Evolutionary conservation across 2,329 filamentous ascomycete species (phyloP), one percentile per base, ranked within the genome.

Genomic region (Scedosporium apiospermum): DNA sequence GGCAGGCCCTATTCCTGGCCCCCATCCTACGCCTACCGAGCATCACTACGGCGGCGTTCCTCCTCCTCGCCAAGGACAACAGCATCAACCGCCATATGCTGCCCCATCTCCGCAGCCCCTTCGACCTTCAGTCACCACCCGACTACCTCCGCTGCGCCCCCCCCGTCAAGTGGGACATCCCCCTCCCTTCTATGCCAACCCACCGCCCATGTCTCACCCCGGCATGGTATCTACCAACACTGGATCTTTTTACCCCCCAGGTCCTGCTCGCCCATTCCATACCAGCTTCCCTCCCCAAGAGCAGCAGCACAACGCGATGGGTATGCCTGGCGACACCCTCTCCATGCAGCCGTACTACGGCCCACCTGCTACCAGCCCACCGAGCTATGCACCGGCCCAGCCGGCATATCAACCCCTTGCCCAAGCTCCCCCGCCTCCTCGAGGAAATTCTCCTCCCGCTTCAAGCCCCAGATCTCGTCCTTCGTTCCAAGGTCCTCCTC

Each of bases 101-200:
- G 4, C 64, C n/a, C n/a, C 58, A 49, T 55, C 62, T 62, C 21
- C 49, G 30, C 59, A 30, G 53, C 5, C 16, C 21, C 55, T 41
- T 34, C 12, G 26, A 27, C 26, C 26, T n/a, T 41, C 26, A 7
- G 44, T 49, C 21, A 41, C 27, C 18, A 61, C 61, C 12, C 41
- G 73, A 26, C 67, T 77, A 23, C 75, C 75, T 4, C 74, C 75
- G 6, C 67, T 77, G 44, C 69, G 75, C 46, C 75, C 75, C n/a
- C 70, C 75, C 14, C 70, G 75, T 46, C 61, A 58, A 23, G n/a
- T 51, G 12, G 68, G 69, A 38, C 73, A 73, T 21, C 71, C 69
- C 51, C 73, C 72, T 34, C 71, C 73, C 41, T 61, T 74, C 4
- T 70, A 70, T 9, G 74, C 76, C 14, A 73, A 74, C 23, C 63